Evolutionary conservation across 352 stramenopile genomes (phyloP).

Genomic region (Phytophthora capsici): DNA sequence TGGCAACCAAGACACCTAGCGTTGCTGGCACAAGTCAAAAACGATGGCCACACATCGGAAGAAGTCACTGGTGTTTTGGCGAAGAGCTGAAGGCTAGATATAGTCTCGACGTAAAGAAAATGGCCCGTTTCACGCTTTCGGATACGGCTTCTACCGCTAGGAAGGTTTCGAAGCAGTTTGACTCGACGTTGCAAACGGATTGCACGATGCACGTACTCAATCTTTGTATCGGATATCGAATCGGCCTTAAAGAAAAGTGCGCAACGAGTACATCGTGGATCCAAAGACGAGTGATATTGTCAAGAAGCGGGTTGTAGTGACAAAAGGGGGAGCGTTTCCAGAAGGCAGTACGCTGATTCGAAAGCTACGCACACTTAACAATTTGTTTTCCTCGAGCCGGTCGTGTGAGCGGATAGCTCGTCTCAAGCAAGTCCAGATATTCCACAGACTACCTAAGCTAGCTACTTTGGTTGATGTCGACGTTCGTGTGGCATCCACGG

Average conservation of each 20-base stretch:
- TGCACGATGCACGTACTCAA: conserved; percentile 5
- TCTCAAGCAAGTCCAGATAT: neutral
- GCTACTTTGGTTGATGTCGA: neutral
- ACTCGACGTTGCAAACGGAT: neutral
- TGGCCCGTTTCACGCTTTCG: conserved; percentile 1
- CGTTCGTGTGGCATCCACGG: neutral
- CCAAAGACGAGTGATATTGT: neutral
- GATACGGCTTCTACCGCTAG: conserved; percentile 3
- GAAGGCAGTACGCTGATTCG: neutral
- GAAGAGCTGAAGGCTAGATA: neutral
- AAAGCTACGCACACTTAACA: conserved; percentile 8
- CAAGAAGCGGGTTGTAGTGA: conserved; percentile 1
- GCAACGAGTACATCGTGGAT: neutral
- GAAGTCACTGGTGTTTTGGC: neutral
- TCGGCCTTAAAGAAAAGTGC: conserved; percentile 3
- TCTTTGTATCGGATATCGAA: conserved; percentile 6
- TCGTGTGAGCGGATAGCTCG: neutral
- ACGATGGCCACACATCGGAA: conserved; percentile 1
- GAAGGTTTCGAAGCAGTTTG: conserved; percentile 9
- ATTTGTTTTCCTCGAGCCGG: neutral
- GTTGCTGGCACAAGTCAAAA: neutral
- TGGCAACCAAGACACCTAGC: neutral
- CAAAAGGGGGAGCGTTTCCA: neutral
- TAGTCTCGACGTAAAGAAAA: conserved; percentile 1
- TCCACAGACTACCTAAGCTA: conserved; percentile 5